These are phyloP conservation scores for Maudiozyma barnettii DNA, from an alignment of 805 yeast genomes.

Conservation along the genomic window DNA sequence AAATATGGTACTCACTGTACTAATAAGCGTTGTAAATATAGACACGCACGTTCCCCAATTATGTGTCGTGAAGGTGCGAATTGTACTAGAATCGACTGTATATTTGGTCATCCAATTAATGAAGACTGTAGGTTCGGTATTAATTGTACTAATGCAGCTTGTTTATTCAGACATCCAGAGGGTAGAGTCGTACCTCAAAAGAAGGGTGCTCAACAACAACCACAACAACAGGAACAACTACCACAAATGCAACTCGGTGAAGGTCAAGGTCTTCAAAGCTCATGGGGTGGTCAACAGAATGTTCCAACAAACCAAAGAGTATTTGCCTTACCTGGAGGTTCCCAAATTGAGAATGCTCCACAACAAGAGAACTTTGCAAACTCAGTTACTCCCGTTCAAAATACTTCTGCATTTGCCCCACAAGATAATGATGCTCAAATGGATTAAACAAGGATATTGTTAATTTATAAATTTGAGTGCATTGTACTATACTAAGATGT, in stretches of 20 bases:
- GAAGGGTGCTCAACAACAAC: slow-evolving; percentile 13
- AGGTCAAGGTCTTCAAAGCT: slow-evolving; percentile 3
- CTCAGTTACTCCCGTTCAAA: too few species aligned
- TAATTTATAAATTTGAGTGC: not conserved
- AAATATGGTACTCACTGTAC: slow-evolving; percentile 71
- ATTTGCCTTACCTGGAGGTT: slow-evolving; percentile 70
- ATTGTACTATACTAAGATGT: too few species aligned
- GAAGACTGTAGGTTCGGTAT: slow-evolving; percentile 75
- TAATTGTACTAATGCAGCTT: slow-evolving; percentile 60
- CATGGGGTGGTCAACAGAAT: slow-evolving; percentile 7
- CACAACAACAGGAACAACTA: slow-evolving; percentile 26
- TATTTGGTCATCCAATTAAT: slow-evolving; percentile 69
- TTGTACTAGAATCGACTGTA: slow-evolving; percentile 74
- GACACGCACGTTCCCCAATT: slow-evolving; percentile 70
- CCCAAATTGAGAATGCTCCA: slow-evolving; percentile 61
- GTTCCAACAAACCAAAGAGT: slow-evolving; percentile 48
- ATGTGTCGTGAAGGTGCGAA: slow-evolving; percentile 75
- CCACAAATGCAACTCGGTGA: not conserved
- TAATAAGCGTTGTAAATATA: slow-evolving; percentile 65
- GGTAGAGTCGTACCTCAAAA: slow-evolving; percentile 42
- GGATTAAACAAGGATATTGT: slow-evolving; percentile 9
- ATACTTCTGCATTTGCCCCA: slow-evolving; percentile 14
- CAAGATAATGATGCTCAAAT: slow-evolving; percentile 23
- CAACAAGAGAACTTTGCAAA: slow-evolving; percentile 31
- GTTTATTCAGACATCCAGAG: slow-evolving; percentile 73